A percentile compares a stretch with the other conserved stretches of the same genome.
These are phyloP conservation scores for Tetrahymena elliotti DNA, from an alignment of 73 alveolate species.

Conservation along the genomic window DNA sequence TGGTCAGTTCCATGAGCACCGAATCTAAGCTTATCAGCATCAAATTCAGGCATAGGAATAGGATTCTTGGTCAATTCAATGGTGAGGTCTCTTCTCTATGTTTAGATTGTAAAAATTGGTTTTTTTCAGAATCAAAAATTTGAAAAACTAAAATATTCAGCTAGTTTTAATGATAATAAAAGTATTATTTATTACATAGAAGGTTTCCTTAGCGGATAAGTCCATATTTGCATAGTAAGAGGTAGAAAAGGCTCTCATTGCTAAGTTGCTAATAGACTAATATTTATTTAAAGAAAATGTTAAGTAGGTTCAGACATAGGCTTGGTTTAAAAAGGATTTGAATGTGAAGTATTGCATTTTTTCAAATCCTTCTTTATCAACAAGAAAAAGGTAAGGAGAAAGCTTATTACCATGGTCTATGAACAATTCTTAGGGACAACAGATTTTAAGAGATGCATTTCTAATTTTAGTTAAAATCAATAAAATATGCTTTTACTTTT, in stretches of 20 bases:
- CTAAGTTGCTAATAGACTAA: not conserved
- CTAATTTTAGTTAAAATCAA: not conserved
- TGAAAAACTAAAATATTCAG: not conserved
- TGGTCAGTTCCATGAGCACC: slow-evolving; percentile 67
- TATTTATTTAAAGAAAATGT: not conserved
- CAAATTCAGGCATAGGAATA: slow-evolving; percentile 28
- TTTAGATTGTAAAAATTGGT: not conserved
- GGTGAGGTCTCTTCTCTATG: slow-evolving; percentile 18
- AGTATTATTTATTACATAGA: not conserved
- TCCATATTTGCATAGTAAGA: not conserved
- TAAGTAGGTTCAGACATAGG: not conserved
- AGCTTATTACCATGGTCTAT: not conserved
- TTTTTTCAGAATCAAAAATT: not conserved
- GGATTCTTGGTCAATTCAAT: slow-evolving; percentile 16
- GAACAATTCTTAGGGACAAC: not conserved
- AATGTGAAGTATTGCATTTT: no score
- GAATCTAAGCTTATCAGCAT: slow-evolving; percentile 40
- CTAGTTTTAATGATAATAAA: not conserved
- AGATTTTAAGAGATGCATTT: not conserved
- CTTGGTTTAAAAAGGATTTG: not conserved
- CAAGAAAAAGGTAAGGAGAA: no score
- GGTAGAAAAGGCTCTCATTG: not conserved
- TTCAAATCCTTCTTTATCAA: no score
- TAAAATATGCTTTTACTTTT: not conserved
- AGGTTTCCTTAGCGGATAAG: not conserved